These are phyloP conservation scores for Nemophila menziesii DNA, from an alignment of 257 asterid genomes.

Conservation along the genomic window DNA sequence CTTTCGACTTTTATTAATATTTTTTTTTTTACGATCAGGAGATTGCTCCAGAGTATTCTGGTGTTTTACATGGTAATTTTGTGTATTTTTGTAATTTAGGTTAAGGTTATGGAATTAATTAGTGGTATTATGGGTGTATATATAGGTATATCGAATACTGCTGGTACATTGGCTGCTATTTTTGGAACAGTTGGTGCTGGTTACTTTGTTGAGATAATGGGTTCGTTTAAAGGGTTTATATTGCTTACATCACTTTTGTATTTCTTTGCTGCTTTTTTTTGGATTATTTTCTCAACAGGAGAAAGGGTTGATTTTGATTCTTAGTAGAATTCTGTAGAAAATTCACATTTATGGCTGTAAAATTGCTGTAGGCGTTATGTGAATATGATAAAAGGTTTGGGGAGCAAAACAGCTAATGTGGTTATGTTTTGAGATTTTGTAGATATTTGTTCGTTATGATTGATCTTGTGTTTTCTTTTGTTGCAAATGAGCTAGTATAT, in stretches of 20 bases:
- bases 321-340: background rate
- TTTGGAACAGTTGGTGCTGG: constrained; percentile 94
- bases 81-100: background rate
- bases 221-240: constrained; percentile 85
- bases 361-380: too few relatives aligned
- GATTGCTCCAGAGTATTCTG: constrained; percentile 87
- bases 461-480: too few relatives aligned
- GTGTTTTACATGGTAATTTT: constrained; percentile 77
- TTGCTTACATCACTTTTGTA: constrained; percentile 66
- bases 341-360: too few relatives aligned
- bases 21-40: constrained; percentile 42
- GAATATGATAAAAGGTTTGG: too few relatives aligned
- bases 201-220: constrained; percentile 70
- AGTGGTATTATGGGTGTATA: background rate
- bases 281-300: constrained; percentile 61
- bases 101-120: background rate
- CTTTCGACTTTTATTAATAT: too few relatives aligned
- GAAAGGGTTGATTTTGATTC: constrained; percentile 65
- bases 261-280: constrained; percentile 66
- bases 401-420: too few relatives aligned
- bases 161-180: constrained; percentile 87
- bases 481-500: too few relatives aligned
- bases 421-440: too few relatives aligned
- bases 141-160: constrained; percentile 80
- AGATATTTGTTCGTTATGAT: too few relatives aligned